A percentile compares a stretch with the other conserved stretches of the same genome.
These are phyloP conservation scores for Irpex lacteus DNA, from an alignment of 1,284 basidiomycete species.

Conservation along the genomic window DNA sequence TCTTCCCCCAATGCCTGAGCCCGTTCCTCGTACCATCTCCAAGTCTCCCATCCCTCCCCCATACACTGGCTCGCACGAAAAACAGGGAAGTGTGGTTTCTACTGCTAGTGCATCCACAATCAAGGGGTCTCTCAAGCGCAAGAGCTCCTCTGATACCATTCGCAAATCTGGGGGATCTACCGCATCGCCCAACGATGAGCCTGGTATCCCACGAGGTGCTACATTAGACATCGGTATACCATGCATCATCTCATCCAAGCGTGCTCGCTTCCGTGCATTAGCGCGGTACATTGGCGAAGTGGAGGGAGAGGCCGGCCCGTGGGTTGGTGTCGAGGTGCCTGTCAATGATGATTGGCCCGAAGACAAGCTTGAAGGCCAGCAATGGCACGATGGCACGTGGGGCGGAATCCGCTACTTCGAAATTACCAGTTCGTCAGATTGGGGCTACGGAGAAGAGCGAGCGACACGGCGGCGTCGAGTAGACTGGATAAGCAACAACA, in stretches of 20 bases:
- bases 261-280: conserved; percentile 81
- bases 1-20: conserved; percentile 11
- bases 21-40: conserved; percentile 1
- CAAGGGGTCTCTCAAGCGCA: conserved; percentile 30
- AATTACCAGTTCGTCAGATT: conserved; percentile 55
- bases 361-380: conserved; percentile 52
- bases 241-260: conserved; percentile 83
- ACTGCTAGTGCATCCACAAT: conserved; percentile 27
- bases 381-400: conserved; percentile 83
- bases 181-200: conserved; percentile 9
- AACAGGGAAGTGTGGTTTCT: conserved; percentile 28
- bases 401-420: conserved; percentile 82
- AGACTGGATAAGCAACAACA: conserved; percentile 31
- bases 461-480: conserved; percentile 47
- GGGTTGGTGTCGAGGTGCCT: conserved; percentile 91
- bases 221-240: conserved; percentile 87
- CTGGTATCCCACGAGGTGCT: conserved; percentile 51
- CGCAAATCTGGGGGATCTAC: conserved; percentile 23
- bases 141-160: conserved; percentile 37
- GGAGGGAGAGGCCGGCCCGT: conserved; percentile 74
- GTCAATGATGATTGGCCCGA: conserved; percentile 55
- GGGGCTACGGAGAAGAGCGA: conserved; percentile 52
- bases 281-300: conserved; percentile 88
- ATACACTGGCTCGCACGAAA: conserved; percentile 24
- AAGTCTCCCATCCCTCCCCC: background rate